Evolutionary conservation across 768 basidiomycete genomes (phyloP), one percentile per base, ranked within the genome.

Genomic region (Lanmaoa rubissima): DNA sequence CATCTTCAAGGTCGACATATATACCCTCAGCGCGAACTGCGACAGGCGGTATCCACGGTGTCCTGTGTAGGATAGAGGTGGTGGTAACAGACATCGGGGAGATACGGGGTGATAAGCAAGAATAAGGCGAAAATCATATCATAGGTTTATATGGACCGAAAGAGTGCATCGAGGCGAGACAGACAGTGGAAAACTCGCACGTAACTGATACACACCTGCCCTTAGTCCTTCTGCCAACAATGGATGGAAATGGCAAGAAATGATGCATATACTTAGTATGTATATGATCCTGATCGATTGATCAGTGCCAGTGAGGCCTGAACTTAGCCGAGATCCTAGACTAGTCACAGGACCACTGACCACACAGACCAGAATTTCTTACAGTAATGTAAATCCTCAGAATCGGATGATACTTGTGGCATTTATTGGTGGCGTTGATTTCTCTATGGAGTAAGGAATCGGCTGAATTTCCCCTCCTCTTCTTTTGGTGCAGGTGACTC

Each of bases 31-130:
- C 88, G 13, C 78, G 70, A 16, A 81, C 76, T 5, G 88, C 91
- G 13, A 92, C 74, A 14, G 88, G 88, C 11, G 86, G 89, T 31
- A 66, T 78, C 86, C 86, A 90, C 1, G 89, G 85, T 13, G 86
- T 90, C 51, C 92, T 75, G 64, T 86, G 84, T 12, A 89, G 74
- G 57, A 89, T 85, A 43, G 71, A 65, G 3, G 21, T 24, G 16
- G 75, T 69, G 34, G 32, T 28, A 45, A 42, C 35, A 53, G 65
- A 59, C 62, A 59, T 69, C 14, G 65, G 51, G 31, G 46, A 38
- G 21, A n/a, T 24, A 34, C 14, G 51, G 36, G 21, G 32, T 38
- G 51, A 35, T 21, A 31, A 16, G 31, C n/a, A 31, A 34, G n/a
- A 49, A 39, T 51, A 19, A 26, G 60, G 57, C 17, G 19, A n/a